A percentile compares a stretch with the other conserved stretches of the same genome.
Evolutionary conservation across 345 rosid species (phyloP).

Genomic region (Populus deltoides): DNA sequence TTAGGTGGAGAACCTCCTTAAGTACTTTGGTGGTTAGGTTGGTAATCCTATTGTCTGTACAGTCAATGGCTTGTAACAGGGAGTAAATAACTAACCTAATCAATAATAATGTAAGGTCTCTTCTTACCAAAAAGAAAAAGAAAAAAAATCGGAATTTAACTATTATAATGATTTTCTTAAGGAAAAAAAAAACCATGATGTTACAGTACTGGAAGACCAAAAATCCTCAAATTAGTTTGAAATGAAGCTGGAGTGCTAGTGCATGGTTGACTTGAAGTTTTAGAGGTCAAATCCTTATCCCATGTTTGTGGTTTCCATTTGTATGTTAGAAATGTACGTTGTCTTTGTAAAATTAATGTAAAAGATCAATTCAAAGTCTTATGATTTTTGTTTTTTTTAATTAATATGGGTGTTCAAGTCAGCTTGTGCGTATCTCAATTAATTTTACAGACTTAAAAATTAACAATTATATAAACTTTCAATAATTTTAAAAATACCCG

Average conservation of each 20-base stretch:
- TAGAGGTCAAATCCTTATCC: not conserved
- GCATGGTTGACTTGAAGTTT: not conserved
- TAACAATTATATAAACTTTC: fast-evolving
- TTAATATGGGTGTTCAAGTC: fast-evolving
- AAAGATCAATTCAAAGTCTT: not conserved
- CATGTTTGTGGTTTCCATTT: not conserved
- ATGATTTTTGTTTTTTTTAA: fast-evolving
- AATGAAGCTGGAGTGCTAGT: not conserved
- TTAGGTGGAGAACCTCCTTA: not conserved
- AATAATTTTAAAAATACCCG: fast-evolving
- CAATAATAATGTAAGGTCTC: not conserved
- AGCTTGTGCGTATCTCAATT: fast-evolving
- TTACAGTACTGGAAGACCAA: not conserved
- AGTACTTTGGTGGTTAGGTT: not conserved
- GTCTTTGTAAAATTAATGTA: not conserved
- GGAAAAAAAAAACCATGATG: not conserved
- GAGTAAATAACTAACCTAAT: not conserved
- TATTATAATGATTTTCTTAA: not conserved
- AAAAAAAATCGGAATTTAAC: not conserved
- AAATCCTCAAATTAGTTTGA: not conserved
- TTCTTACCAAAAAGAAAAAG: not conserved
- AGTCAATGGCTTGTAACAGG: constrained; percentile 5
- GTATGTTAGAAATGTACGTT: not conserved
- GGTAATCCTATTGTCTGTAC: not conserved
- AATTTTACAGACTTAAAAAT: fast-evolving